Percentiles rank a stretch among this genome's conserved stretches.
Conservation (phyloP, 2,329 filamentous ascomycete species). For the Colletotrichum somersetense region DNA sequence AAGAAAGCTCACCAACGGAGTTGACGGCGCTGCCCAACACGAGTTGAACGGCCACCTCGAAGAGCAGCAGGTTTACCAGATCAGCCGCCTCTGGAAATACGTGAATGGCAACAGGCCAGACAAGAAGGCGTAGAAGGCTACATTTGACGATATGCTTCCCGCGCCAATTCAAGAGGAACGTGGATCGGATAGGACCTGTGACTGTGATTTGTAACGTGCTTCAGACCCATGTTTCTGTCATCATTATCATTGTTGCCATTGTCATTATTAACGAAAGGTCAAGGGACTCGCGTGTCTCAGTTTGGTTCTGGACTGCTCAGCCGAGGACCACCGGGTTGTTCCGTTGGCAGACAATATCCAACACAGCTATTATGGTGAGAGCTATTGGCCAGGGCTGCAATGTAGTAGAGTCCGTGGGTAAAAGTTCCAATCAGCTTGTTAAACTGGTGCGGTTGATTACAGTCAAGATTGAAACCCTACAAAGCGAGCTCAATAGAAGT, state of each 20-base stretch:
- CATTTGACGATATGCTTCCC: too few species aligned
- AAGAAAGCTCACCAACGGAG: conserved; percentile 9
- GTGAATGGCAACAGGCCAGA: conserved; percentile 21
- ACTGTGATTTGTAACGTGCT: not conserved
- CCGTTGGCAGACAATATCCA: not conserved
- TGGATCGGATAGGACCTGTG: not conserved
- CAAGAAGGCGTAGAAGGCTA: not conserved
- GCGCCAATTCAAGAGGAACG: too few species aligned
- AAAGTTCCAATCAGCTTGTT: too few species aligned
- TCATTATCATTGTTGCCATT: too few species aligned
- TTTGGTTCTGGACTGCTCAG: not conserved
- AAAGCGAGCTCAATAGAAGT: not conserved
- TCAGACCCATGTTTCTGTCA: not conserved
- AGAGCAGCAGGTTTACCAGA: conserved; percentile 25
- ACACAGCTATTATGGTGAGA: not conserved
- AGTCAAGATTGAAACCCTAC: not conserved
- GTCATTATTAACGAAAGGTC: too few species aligned
- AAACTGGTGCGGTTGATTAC: too few species aligned
- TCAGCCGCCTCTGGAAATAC: conserved; percentile 37
- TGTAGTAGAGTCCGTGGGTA: too few species aligned
- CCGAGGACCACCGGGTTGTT: not conserved
- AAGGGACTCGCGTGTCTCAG: not conserved
- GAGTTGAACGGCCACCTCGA: conserved; percentile 19
- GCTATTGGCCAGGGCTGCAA: not conserved
- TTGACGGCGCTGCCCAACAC: not conserved